Evolutionary conservation across 768 basidiomycete species (phyloP), one percentile per base, ranked within the genome.

Genomic region (Cystobasidiopsis lactophilus): DNA sequence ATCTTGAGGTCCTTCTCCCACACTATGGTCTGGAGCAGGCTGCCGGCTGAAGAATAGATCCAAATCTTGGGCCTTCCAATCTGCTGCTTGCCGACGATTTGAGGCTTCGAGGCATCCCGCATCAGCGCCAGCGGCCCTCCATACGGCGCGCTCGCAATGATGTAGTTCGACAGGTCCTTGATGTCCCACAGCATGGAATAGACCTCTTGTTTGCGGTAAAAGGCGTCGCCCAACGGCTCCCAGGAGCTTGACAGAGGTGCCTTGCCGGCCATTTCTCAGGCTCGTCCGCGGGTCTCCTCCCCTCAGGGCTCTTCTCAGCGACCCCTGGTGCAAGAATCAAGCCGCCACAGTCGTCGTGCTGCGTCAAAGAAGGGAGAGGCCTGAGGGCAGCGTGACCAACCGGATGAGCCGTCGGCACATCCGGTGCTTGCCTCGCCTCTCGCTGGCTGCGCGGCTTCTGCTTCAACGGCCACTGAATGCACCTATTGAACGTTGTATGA

Each of bases 91-190:
- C 74, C 75, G 21, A 37, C 40, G 63, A 64, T 52, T 59, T 62
- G 24, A 78, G 75, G 66, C 66, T 84, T 91, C 5, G 77, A 73
- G 44, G 73, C 74, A 63, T 95, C 85, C 7, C 86, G 74, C 76
- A 89, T 84, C 33, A 93, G 66, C 37, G 91, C 91, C 64, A 93
- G 71, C 13, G 88, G 89, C 16, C 89, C 91, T 33, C 85, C 85
- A 66, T 82, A 77, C 40, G 76, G 75, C 64, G 84, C 86, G 21
- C 80, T 82, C 24, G 82, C 78, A 35, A 85, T 67, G 51, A 82
- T 69, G 64, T 80, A 84, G 66, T 91, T 84, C 19, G 72, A 70
- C 27, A 96, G 68, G 65, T 82, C 75, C 10, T n/a, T 9, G 4
- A 85, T 69, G 61, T 80, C 81, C 60, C 80, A 85, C 13, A 77